These are phyloP conservation scores for Spirogloea muscicola DNA, from an alignment of 139 green algal species.

Conservation along the genomic window DNA sequence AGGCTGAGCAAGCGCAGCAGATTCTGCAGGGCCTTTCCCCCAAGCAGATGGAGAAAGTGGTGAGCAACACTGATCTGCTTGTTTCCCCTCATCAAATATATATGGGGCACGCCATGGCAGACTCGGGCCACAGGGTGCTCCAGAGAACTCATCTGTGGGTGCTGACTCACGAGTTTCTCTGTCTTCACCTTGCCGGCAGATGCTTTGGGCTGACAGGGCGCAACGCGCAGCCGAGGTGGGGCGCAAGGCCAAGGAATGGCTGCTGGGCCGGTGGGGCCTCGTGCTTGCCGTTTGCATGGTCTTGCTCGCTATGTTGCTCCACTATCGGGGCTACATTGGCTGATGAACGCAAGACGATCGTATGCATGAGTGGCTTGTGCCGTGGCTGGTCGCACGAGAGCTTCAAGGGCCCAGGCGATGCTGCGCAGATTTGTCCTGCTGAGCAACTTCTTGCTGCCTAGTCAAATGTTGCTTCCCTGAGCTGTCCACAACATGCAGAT, in stretches of 20 bases:
- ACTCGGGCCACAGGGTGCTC: neutral
- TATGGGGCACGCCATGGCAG: neutral
- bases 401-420: no score
- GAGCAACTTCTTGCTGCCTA: no score
- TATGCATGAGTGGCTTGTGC: no score
- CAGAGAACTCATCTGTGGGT: neutral
- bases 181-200: neutral
- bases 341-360: no score
- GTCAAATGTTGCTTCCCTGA: no score
- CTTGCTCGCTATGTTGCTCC: constrained; percentile 2
- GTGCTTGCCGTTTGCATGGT: constrained; percentile 4
- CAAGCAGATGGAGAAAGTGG: constrained; percentile 13
- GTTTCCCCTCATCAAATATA: neutral
- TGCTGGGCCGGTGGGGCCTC: neutral
- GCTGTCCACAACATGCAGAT: no score
- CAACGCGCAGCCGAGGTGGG: neutral
- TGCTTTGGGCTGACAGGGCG: constrained; percentile 6
- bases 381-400: no score
- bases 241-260: constrained; percentile 1
- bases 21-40: constrained; percentile 6
- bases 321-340: neutral
- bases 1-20: constrained; percentile 16
- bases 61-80: neutral
- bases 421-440: no score
- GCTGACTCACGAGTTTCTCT: neutral